These are phyloP conservation scores for Zizania latifolia DNA, from an alignment of 176 grass and related monocot species.

Conservation along the genomic window DNA sequence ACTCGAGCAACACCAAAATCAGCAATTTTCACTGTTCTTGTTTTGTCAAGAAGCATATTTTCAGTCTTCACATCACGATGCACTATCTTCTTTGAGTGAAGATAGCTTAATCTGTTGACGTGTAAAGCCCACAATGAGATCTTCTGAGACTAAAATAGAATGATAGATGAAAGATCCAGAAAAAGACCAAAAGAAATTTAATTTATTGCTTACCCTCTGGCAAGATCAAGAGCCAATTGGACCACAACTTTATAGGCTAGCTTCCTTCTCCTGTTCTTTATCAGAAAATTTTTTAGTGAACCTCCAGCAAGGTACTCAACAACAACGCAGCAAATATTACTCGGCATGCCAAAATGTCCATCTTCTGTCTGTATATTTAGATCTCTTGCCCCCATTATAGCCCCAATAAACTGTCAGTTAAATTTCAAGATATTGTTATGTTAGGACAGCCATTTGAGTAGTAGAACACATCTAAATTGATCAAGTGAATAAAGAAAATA, in stretches of 20 bases:
- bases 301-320: conserved; percentile 95
- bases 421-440: conserved; percentile 28
- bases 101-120: conserved; percentile 78
- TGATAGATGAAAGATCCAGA: conserved; percentile 1
- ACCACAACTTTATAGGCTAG: conserved; percentile 92
- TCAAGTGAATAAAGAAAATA: conserved; percentile 4
- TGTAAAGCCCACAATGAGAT: background rate
- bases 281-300: conserved; percentile 96
- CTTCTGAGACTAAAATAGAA: background rate
- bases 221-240: conserved; percentile 85
- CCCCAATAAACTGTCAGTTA: conserved; percentile 78
- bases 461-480: conserved; percentile 15
- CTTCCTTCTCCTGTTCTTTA: conserved; percentile 97
- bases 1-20: conserved; percentile 99
- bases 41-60: conserved; percentile 97
- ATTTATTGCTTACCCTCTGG: conserved; percentile 61
- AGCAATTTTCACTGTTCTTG: conserved; percentile 90
- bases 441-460: conserved; percentile 20
- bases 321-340: conserved; percentile 83
- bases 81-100: conserved; percentile 96
- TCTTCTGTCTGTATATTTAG: conserved; percentile 85
- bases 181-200: background rate
- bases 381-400: conserved; percentile 89
- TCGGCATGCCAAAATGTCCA: conserved; percentile 91
- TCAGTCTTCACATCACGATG: conserved; percentile 98